Evolutionary conservation across 495 filamentous ascomycete species (phyloP).

Genomic region (Talaromyces adpressus): DNA sequence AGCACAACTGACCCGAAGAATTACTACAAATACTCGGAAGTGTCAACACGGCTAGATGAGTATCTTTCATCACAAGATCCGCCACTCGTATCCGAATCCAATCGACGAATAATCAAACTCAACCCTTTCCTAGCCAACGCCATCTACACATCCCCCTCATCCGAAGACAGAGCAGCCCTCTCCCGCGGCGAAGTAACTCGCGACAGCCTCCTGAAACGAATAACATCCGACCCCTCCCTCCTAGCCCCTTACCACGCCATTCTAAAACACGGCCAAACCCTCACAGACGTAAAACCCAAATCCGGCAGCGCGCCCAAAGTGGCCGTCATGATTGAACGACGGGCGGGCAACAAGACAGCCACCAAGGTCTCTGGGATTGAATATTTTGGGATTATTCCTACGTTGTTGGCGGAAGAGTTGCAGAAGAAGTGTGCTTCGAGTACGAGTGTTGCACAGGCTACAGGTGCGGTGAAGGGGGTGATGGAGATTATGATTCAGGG

Average conservation of each 20-base stretch:
- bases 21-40: constrained; percentile 44
- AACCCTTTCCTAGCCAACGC: constrained; percentile 57
- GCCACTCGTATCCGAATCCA: constrained; percentile 46
- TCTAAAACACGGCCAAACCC: constrained; percentile 44
- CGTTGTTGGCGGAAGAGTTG: constrained; percentile 58
- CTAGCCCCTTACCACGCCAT: constrained; percentile 47
- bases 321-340: constrained; percentile 52
- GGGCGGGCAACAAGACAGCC: constrained; percentile 62
- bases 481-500: constrained; percentile 71
- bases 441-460: constrained; percentile 56
- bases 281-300: constrained; percentile 53
- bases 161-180: constrained; percentile 50
- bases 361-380: constrained; percentile 60
- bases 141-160: constrained; percentile 43
- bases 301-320: constrained; percentile 55
- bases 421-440: constrained; percentile 66
- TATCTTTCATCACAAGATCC: constrained; percentile 48
- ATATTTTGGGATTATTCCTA: constrained; percentile 54
- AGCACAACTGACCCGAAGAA: constrained; percentile 38
- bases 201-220: constrained; percentile 54
- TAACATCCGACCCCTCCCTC: constrained; percentile 44
- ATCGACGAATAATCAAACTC: constrained; percentile 58
- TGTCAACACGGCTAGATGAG: constrained; percentile 32
- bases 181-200: constrained; percentile 54
- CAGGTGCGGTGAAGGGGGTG: constrained; percentile 54